phyloP scores from a whole-genome alignment of 495 filamentous ascomycete genomes.

The Talaromyces borbonicus region DNA sequence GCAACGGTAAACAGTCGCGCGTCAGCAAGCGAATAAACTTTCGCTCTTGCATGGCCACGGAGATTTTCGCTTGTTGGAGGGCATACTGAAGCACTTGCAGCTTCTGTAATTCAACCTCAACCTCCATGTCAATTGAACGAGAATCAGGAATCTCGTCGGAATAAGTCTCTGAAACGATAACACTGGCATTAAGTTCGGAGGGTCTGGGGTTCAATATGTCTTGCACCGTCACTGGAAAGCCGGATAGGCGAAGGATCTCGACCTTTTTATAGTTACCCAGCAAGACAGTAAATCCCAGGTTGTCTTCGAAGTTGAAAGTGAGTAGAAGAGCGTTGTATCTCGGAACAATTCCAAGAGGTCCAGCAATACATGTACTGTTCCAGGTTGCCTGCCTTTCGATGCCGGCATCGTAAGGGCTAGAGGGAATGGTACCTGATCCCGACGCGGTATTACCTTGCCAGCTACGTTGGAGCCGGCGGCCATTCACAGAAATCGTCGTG shows the following conservation, averaged over 20 bases:
- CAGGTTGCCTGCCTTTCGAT: constrained; percentile 26
- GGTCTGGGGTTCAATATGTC: not conserved
- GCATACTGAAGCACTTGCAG: constrained; percentile 5
- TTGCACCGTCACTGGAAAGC: not conserved
- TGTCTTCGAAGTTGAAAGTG: constrained; percentile 26
- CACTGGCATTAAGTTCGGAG: not conserved
- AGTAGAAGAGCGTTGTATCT: constrained; percentile 35
- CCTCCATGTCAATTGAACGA: not conserved
- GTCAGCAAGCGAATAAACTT: constrained; percentile 9
- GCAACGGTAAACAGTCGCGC: constrained; percentile 6
- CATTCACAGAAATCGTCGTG: constrained; percentile 26
- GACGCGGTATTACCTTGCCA: constrained; percentile 24
- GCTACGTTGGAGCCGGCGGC: constrained; percentile 19
- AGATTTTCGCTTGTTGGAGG: not conserved
- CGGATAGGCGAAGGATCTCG: constrained; percentile 24
- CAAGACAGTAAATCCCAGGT: constrained; percentile 31
- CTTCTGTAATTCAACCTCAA: not conserved
- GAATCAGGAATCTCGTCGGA: not conserved
- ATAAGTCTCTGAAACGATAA: not conserved
- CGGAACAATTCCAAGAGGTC: constrained; percentile 15
- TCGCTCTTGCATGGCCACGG: constrained; percentile 4
- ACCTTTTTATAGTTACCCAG: constrained; percentile 33
- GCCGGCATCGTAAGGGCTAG: constrained; percentile 16
- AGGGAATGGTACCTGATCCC: constrained; percentile 19
- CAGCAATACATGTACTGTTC: constrained; percentile 34